A percentile compares a stretch with the other conserved stretches of the same genome.
Conservation (phyloP, 768 basidiomycete species). For the Neoboletus subvelutipes region DNA sequence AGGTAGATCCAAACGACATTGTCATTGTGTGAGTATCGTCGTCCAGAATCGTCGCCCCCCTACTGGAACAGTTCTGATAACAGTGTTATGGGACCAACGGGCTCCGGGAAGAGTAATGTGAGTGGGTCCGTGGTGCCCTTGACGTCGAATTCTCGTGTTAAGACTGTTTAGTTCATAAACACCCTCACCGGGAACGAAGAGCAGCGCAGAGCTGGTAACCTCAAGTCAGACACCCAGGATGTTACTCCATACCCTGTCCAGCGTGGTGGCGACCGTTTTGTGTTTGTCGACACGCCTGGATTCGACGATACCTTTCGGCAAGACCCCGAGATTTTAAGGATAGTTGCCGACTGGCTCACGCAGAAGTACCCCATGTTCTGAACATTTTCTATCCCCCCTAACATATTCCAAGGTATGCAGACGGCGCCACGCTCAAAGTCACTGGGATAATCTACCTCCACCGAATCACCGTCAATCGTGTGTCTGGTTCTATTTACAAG, state of each 20-base stretch:
- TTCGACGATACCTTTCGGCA: slow-evolving; percentile 19
- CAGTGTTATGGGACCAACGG: slow-evolving; percentile 27
- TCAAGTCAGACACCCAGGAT: too few species aligned
- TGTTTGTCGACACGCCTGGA: slow-evolving; percentile 22
- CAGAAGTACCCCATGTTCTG: slow-evolving; percentile 10
- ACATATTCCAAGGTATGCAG: slow-evolving; percentile 7
- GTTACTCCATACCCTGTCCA: too few species aligned
- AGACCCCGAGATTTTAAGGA: slow-evolving; percentile 9
- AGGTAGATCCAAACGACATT: slow-evolving; percentile 2
- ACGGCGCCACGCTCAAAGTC: slow-evolving; percentile 8
- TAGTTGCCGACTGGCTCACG: slow-evolving; percentile 18
- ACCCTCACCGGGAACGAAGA: too few species aligned
- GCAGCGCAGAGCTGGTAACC: too few species aligned
- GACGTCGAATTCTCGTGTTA: not conserved
- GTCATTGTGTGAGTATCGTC: slow-evolving; percentile 15
- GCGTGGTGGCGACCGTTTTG: not conserved
- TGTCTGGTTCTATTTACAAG: slow-evolving; percentile 29
- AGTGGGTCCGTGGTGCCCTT: not conserved
- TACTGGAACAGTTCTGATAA: not conserved
- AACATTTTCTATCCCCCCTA: not conserved
- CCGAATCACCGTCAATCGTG: slow-evolving; percentile 35
- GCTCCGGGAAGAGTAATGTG: slow-evolving; percentile 26
- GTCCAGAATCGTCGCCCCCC: not conserved
- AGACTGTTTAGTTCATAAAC: not conserved
- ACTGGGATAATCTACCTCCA: slow-evolving; percentile 36